phyloP scores from a whole-genome alignment of 148 eudicot species.

The Rhododendron mucronatum region DNA sequence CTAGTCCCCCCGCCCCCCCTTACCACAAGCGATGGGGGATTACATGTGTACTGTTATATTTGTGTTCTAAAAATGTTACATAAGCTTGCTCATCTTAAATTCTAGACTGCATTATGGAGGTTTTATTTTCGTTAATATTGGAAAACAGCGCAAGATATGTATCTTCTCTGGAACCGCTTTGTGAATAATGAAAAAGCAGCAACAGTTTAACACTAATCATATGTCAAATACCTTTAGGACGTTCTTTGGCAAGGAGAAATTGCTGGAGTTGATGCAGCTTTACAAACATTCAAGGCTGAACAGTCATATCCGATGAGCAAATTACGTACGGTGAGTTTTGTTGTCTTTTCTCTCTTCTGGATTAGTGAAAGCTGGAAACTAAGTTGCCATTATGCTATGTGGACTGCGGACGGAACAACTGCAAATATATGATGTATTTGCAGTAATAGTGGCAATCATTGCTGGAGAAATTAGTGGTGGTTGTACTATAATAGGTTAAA shows the following conservation, averaged over 20 bases:
- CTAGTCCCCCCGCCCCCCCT: background rate
- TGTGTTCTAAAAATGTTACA: background rate
- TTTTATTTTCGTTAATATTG: background rate
- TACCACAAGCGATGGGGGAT: background rate
- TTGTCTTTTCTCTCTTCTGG: background rate
- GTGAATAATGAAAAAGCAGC: background rate
- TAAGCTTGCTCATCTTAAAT: background rate
- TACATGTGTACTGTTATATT: background rate
- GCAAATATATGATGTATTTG: background rate
- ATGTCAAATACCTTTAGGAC: conserved; percentile 41
- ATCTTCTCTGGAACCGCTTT: background rate
- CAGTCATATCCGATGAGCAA: conserved; percentile 66
- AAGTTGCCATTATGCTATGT: background rate
- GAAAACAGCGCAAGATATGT: background rate
- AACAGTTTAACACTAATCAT: background rate
- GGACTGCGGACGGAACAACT: background rate
- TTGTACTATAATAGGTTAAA: background rate
- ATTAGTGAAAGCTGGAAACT: background rate
- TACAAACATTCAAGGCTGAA: conserved; percentile 68
- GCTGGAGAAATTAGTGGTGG: background rate
- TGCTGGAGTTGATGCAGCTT: conserved; percentile 83
- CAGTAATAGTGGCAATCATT: background rate
- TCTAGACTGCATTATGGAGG: background rate
- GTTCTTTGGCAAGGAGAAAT: conserved; percentile 82
- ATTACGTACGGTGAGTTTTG: conserved; percentile 40